Percentiles rank a stretch among this genome's conserved stretches.
Conservation (phyloP, 495 filamentous ascomycete genomes). For the Penicillium lividum region DNA sequence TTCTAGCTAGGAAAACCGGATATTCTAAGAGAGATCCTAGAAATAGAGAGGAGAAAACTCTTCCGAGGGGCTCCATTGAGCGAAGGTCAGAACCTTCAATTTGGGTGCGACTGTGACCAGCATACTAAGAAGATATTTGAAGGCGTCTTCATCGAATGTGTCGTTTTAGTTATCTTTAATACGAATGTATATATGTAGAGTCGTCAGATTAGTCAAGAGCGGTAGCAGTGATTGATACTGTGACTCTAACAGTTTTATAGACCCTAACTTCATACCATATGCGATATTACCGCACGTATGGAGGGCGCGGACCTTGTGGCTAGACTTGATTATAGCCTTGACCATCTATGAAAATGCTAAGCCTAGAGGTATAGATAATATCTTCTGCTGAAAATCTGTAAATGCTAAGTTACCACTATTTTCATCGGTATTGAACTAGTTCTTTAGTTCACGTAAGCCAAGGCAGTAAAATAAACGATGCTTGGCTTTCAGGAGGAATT, state of each 20-base stretch:
- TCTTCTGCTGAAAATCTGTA: background rate
- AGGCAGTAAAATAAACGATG: constrained; percentile 3
- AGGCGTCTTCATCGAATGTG: background rate
- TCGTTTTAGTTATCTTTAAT: constrained; percentile 2
- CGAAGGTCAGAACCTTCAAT: constrained; percentile 7
- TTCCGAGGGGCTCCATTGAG: constrained; percentile 7
- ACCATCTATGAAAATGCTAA: constrained; percentile 8
- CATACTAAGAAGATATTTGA: constrained; percentile 6
- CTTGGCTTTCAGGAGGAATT: background rate
- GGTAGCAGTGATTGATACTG: constrained; percentile 7
- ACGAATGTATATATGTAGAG: constrained; percentile 10
- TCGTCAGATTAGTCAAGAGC: background rate
- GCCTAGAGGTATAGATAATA: background rate
- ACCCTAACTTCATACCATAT: constrained; percentile 5
- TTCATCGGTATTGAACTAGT: constrained; percentile 6
- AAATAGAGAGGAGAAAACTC: constrained; percentile 10
- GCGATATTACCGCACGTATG: constrained; percentile 3
- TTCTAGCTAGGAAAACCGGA: constrained; percentile 8
- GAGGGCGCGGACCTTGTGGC: constrained; percentile 1
- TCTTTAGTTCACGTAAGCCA: constrained; percentile 9
- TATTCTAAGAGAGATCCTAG: constrained; percentile 5
- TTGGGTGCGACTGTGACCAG: constrained; percentile 7
- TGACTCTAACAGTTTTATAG: constrained; percentile 4
- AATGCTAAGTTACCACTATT: too few species aligned
- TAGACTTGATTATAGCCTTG: constrained; percentile 6